phyloP scores from a whole-genome alignment of 2,329 filamentous ascomycete genomes.

The Botrytis squamosa region DNA sequence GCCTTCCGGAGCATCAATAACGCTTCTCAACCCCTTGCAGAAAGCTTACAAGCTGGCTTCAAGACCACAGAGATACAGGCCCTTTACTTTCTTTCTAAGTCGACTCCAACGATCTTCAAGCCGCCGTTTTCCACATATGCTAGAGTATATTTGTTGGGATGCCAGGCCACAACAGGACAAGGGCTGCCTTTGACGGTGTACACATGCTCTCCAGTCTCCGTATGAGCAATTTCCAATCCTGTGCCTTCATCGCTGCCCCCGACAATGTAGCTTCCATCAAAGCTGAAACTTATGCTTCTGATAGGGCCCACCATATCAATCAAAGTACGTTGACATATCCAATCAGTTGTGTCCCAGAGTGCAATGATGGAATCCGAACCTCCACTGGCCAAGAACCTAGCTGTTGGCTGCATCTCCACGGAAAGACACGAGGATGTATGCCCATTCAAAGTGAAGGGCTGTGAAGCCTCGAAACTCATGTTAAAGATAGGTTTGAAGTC shows the following conservation, averaged over 20 bases:
- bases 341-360: slow-evolving; percentile 75
- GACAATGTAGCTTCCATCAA: slow-evolving; percentile 72
- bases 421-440: slow-evolving; percentile 72
- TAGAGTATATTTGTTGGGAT: slow-evolving; percentile 70
- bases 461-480: slow-evolving; percentile 46
- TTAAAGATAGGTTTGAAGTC: slow-evolving; percentile 56
- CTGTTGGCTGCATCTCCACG: slow-evolving; percentile 68
- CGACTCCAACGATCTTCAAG: slow-evolving; percentile 59
- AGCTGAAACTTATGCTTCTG: slow-evolving; percentile 70
- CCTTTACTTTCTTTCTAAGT: slow-evolving; percentile 36
- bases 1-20: background rate
- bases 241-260: slow-evolving; percentile 72
- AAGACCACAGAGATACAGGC: background rate
- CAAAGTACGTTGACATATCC: slow-evolving; percentile 72
- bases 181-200: slow-evolving; percentile 68
- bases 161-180: slow-evolving; percentile 70
- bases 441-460: slow-evolving; percentile 62
- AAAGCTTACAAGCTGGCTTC: background rate
- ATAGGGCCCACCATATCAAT: slow-evolving; percentile 68
- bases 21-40: background rate
- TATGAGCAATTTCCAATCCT: slow-evolving; percentile 68
- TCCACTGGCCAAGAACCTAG: slow-evolving; percentile 70
- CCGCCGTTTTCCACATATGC: slow-evolving; percentile 66
- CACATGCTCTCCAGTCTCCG: slow-evolving; percentile 71
- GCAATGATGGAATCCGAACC: slow-evolving; percentile 73